phyloP scores from a whole-genome alignment of 805 yeast genomes.

The Jamesozyma hellenica region DNA sequence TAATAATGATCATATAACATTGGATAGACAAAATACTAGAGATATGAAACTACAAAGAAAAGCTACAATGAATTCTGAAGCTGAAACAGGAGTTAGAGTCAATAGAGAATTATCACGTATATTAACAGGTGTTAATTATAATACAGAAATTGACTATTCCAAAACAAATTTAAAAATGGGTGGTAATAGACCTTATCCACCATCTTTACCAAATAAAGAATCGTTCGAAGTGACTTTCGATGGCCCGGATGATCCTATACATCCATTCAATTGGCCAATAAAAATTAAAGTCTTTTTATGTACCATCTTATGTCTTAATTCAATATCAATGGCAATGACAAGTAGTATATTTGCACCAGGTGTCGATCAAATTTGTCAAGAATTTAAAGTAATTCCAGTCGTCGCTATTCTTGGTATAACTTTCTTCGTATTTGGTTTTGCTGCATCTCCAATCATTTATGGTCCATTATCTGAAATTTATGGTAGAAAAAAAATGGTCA shows the following conservation, averaged over 20 bases:
- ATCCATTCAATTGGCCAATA: constrained; percentile 70
- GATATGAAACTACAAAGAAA: too few species aligned
- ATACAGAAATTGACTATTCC: constrained; percentile 8
- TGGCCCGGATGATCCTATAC: constrained; percentile 69
- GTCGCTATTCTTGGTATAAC: constrained; percentile 70
- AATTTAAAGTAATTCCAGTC: constrained; percentile 52
- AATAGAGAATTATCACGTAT: constrained; percentile 12
- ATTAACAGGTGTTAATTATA: constrained; percentile 7
- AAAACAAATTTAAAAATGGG: constrained; percentile 43
- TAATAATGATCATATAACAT: too few species aligned
- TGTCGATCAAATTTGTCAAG: constrained; percentile 36
- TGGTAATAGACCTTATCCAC: constrained; percentile 53
- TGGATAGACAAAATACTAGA: too few species aligned
- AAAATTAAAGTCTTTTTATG: constrained; percentile 38
- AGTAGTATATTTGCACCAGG: constrained; percentile 75
- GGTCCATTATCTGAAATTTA: constrained; percentile 78
- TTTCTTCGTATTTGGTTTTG: constrained; percentile 81
- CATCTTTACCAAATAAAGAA: constrained; percentile 44
- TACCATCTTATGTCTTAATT: constrained; percentile 36
- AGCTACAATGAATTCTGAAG: constrained; percentile 9
- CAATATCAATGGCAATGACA: constrained; percentile 56
- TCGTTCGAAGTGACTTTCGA: constrained; percentile 61
- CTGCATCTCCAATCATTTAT: constrained; percentile 84
- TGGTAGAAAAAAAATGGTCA: constrained; percentile 57
- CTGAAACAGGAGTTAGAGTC: constrained; percentile 8